Evolutionary conservation across 345 rosid species (phyloP).

Genomic region (Hirschfeldia incana): DNA sequence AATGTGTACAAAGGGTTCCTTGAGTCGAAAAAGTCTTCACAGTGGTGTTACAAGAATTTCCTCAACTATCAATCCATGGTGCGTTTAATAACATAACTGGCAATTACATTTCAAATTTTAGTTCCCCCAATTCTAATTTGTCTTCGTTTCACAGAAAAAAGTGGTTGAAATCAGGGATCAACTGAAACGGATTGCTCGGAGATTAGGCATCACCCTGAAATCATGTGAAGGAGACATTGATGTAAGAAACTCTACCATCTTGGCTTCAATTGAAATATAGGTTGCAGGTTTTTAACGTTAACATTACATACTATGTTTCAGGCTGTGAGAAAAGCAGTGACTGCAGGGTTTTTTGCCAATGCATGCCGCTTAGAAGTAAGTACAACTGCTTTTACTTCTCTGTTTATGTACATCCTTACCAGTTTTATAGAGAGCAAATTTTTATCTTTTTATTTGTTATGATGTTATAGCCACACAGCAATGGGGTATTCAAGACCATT

Average conservation of each 20-base stretch:
- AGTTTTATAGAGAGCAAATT: not conserved
- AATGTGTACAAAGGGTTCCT: slow-evolving; percentile 91
- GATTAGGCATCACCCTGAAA: slow-evolving; percentile 74
- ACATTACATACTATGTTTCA: slow-evolving; percentile 36
- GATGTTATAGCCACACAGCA: slow-evolving; percentile 59
- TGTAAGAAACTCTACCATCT: slow-evolving; percentile 40
- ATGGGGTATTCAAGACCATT: slow-evolving; percentile 82
- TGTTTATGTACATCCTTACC: slow-evolving; percentile 2
- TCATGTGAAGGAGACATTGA: slow-evolving; percentile 73
- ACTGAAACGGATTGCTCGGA: slow-evolving; percentile 69
- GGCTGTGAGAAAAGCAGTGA: slow-evolving; percentile 84
- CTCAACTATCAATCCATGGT: slow-evolving; percentile 92
- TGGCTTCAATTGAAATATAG: not conserved
- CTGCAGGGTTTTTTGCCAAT: slow-evolving; percentile 41
- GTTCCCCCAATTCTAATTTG: not conserved
- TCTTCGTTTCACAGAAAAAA: slow-evolving; percentile 57
- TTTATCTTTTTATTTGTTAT: not conserved
- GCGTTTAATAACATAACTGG: slow-evolving; percentile 16
- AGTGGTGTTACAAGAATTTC: slow-evolving; percentile 84
- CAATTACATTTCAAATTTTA: not conserved
- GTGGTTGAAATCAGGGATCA: slow-evolving; percentile 79
- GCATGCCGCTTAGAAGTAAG: slow-evolving; percentile 43
- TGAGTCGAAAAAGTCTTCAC: slow-evolving; percentile 76
- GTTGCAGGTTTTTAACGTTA: slow-evolving; percentile 3
- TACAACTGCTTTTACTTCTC: not conserved